Conservation (phyloP, 768 basidiomycete genomes). For the Lyophyllum semitale region DNA sequence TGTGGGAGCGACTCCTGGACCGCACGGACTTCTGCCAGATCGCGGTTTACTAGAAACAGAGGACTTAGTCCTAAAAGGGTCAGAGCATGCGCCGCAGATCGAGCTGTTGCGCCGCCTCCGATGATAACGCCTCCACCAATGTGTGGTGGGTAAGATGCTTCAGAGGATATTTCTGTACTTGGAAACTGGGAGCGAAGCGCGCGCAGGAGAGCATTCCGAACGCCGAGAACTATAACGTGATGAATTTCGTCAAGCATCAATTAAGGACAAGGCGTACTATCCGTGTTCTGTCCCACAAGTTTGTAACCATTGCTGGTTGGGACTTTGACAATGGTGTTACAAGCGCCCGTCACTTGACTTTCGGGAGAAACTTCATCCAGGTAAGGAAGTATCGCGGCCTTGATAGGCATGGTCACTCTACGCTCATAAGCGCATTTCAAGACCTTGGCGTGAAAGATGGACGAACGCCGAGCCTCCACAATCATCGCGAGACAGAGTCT, state of each 20-base stretch:
- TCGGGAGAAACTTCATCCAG: conserved; percentile 34
- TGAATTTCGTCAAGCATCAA: background rate
- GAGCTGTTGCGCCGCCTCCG: conserved; percentile 40
- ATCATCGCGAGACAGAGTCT: conserved; percentile 20
- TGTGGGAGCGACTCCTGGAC: conserved; percentile 28
- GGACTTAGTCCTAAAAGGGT: conserved; percentile 60
- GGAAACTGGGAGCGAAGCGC: conserved; percentile 28
- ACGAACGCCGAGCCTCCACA: conserved; percentile 37
- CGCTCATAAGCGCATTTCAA: background rate
- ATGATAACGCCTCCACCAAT: conserved; percentile 33
- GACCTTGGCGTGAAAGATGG: background rate
- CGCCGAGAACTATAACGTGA: conserved; percentile 27
- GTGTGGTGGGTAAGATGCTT: conserved; percentile 19
- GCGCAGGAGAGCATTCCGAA: conserved; percentile 32
- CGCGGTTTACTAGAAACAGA: conserved; percentile 34
- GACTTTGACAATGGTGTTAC: conserved; percentile 38
- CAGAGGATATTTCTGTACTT: conserved; percentile 12
- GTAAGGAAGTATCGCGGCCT: conserved; percentile 31
- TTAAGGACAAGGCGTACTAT: background rate
- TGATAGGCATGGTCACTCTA: conserved; percentile 39
- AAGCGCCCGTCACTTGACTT: conserved; percentile 30
- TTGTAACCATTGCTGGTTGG: conserved; percentile 23
- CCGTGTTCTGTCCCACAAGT: conserved; percentile 37
- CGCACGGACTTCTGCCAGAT: conserved; percentile 28
- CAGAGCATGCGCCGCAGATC: conserved; percentile 40